Percentiles rank a stretch among this genome's conserved stretches.
phyloP scores from a whole-genome alignment of 1,139 yeast species.

The Kodamaea plutei region DNA sequence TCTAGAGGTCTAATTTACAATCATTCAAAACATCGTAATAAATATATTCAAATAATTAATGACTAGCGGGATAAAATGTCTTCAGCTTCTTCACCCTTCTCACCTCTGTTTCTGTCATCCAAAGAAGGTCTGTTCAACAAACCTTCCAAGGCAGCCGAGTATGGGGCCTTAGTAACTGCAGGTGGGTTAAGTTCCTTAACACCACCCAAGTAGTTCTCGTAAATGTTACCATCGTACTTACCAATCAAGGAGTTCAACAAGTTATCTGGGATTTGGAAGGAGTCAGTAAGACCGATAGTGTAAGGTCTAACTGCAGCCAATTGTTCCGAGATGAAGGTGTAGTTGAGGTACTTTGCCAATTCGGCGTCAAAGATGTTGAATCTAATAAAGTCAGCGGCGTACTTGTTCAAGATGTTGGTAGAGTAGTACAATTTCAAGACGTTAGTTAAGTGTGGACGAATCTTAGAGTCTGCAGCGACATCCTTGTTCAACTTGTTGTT shows the following conservation, averaged over 20 bases:
- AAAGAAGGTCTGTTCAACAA: slow-evolving; percentile 37
- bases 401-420: slow-evolving; percentile 31
- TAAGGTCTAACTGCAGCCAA: slow-evolving; percentile 41
- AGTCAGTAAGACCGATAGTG: slow-evolving; percentile 43
- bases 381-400: slow-evolving; percentile 39
- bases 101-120: slow-evolving; percentile 39
- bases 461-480: slow-evolving; percentile 13
- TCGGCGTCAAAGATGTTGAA: slow-evolving; percentile 31
- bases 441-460: slow-evolving; percentile 20
- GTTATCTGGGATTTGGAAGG: slow-evolving; percentile 47
- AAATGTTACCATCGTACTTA: slow-evolving; percentile 42
- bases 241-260: slow-evolving; percentile 43
- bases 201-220: slow-evolving; percentile 41
- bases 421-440: slow-evolving; percentile 22
- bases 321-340: slow-evolving; percentile 30
- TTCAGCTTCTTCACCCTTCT: slow-evolving; percentile 27
- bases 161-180: slow-evolving; percentile 35
- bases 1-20: no score
- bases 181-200: slow-evolving; percentile 40
- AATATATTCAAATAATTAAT: no score
- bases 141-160: slow-evolving; percentile 29
- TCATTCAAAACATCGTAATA: no score
- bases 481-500: slow-evolving; percentile 13
- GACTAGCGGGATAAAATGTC: slow-evolving; percentile 28
- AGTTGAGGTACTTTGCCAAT: slow-evolving; percentile 30